These are phyloP conservation scores for Cudoniella acicularis DNA, from an alignment of 495 filamentous ascomycete species.

Conservation along the genomic window DNA sequence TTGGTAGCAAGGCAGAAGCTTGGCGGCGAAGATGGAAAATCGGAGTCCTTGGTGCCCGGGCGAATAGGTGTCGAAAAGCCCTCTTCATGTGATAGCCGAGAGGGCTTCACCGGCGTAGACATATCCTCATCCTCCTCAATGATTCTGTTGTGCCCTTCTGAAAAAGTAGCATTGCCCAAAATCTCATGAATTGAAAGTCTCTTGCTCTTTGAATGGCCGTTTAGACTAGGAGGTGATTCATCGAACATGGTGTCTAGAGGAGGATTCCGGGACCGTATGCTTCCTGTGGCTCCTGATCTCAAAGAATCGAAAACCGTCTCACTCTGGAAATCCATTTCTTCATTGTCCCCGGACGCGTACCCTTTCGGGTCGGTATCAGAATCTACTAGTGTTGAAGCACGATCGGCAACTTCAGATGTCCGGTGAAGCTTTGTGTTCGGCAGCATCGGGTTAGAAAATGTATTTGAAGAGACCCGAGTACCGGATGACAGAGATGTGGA, in stretches of 20 bases:
- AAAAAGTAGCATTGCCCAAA: constrained; percentile 31
- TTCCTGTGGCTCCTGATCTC: constrained; percentile 71
- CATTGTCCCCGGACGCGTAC: constrained; percentile 74
- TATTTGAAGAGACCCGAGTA: constrained; percentile 7
- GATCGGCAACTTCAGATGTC: constrained; percentile 44
- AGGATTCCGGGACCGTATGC: constrained; percentile 45
- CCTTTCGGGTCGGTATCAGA: constrained; percentile 78
- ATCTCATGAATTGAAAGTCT: constrained; percentile 22
- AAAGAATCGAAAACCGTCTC: constrained; percentile 92
- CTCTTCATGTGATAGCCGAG: constrained; percentile 16
- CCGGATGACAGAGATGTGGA: constrained; percentile 15
- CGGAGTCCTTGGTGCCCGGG: constrained; percentile 5
- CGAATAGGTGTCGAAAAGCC: constrained; percentile 21
- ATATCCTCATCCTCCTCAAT: constrained; percentile 63
- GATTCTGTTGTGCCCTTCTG: constrained; percentile 51
- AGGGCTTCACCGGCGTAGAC: constrained; percentile 50
- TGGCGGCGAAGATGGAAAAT: constrained; percentile 21
- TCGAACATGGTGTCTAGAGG: constrained; percentile 88
- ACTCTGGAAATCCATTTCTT: constrained; percentile 80
- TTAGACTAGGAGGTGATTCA: constrained; percentile 53
- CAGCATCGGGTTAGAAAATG: constrained; percentile 10
- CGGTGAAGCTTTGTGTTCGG: constrained; percentile 9
- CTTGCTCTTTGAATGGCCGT: constrained; percentile 20
- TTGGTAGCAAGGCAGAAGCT: constrained; percentile 28
- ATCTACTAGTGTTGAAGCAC: constrained; percentile 74